Evolutionary conservation across 1,284 basidiomycete species (phyloP).

Genomic region (Trichosporon sp.): DNA sequence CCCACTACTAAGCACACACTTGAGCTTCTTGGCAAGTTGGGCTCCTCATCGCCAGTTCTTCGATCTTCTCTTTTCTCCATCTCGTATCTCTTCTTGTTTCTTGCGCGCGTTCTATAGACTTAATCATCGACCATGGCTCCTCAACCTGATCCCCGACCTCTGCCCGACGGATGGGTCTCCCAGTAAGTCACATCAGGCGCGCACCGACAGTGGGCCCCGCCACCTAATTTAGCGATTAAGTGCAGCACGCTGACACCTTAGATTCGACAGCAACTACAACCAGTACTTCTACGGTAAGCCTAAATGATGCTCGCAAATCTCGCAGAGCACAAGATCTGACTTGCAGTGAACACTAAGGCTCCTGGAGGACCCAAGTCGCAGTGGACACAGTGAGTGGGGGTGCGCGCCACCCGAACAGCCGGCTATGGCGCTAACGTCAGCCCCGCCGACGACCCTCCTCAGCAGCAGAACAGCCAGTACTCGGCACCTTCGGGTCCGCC

Average conservation of each 20-base stretch:
- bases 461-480: conserved; percentile 17
- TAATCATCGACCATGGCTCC: background rate
- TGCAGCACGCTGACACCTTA: conserved; percentile 9
- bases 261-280: conserved; percentile 46
- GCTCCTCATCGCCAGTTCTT: background rate
- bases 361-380: conserved; percentile 40
- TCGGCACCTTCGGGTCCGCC: conserved; percentile 41
- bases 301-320: background rate
- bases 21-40: background rate
- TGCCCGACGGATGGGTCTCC: conserved; percentile 44
- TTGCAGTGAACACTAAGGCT: conserved; percentile 38
- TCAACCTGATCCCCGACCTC: conserved; percentile 38
- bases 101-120: background rate
- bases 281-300: conserved; percentile 46
- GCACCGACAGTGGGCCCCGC: background rate
- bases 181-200: conserved; percentile 30
- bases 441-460: conserved; percentile 40
- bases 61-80: background rate
- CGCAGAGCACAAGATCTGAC: background rate
- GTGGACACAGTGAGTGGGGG: conserved; percentile 45
- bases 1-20: background rate
- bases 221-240: background rate
- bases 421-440: conserved; percentile 18
- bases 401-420: background rate
- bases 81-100: background rate